Base-by-base conservation (phyloP, 495 filamentous ascomycete species). In the Xylaria nigripes region DNA sequence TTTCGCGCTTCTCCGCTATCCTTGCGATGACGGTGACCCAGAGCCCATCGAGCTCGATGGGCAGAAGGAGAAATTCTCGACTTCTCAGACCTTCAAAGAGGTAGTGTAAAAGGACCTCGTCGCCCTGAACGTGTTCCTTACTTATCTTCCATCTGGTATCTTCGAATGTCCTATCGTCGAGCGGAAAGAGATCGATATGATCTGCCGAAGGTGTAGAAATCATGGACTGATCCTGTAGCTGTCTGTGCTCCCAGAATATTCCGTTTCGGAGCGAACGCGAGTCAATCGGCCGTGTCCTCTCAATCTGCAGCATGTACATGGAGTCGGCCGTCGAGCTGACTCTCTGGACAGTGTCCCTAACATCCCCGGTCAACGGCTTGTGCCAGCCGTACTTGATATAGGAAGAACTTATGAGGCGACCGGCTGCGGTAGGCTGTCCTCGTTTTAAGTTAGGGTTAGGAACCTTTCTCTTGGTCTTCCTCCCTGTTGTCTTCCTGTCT, bases 171-270 rank as follows among this genome's bases (percentile, higher is more conserved):
- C 25, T 25, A 3, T 51, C 54, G 9, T 55, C 50, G 1, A 12
- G 16, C 1, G 48, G 44, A 18, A 64, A 67, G 1, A 67, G 55
- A 8, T 52, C 45, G 7, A 58, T 10, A 13, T 60, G 50, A 0
- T 64, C 57, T 22, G 60, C 15, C 0, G 54, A 13, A 0, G 64
- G 64, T 1, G 57, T 64, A 2, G 52, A 60, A 21, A 67, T 38
- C 2, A 60, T 48, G 2, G 9, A 4, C 10, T 40, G 27, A 1
- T 59, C 41, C n/a, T 5, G 2, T 3, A 64, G 22, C 12, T 60
- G 55, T 15, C 59, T 51, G 19, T 58, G 61, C 51, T 64, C 61
- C 64, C 64, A 64, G 34, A 64, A 62, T 3, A 67, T 15, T 2
- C 54, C 59, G 0, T 60, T 42, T 4, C 55, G 34, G 0, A 67